Evolutionary conservation across 176 grass and related monocot genomes (phyloP).

Genomic region (Neostapfia colusana): DNA sequence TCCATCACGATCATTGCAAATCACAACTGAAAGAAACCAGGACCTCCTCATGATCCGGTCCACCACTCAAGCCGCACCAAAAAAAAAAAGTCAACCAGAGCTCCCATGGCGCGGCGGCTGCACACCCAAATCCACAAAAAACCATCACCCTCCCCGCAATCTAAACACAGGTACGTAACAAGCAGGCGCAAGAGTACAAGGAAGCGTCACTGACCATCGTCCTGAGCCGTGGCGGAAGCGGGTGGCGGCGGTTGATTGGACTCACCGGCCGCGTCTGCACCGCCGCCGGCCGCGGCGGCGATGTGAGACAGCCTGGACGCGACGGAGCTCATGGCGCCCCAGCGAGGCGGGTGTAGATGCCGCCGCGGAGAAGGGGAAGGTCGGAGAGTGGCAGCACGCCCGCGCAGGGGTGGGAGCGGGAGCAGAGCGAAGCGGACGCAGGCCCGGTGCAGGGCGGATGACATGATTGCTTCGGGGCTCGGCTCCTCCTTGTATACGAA

Average conservation of each 20-base stretch:
- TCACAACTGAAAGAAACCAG: slow-evolving; percentile 3
- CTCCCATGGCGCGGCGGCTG: slow-evolving; percentile 18
- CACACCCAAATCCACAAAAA: slow-evolving; percentile 28
- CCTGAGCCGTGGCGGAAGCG: slow-evolving; percentile 32
- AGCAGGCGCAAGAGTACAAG: slow-evolving; percentile 8
- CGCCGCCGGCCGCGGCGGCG: slow-evolving; percentile 40
- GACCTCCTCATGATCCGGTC: slow-evolving; percentile 8
- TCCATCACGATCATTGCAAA: neutral
- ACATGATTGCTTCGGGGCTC: slow-evolving; percentile 45
- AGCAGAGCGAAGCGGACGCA: slow-evolving; percentile 57
- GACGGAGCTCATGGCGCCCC: slow-evolving; percentile 45
- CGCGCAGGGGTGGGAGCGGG: slow-evolving; percentile 35
- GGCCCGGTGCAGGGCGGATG: slow-evolving; percentile 57
- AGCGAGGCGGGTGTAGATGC: slow-evolving; percentile 37
- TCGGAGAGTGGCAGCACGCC: slow-evolving; percentile 24
- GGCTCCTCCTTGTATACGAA: slow-evolving; percentile 35
- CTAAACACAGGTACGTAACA: neutral
- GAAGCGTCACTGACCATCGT: slow-evolving; percentile 57
- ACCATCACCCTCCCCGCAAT: neutral
- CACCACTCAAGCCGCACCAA: neutral
- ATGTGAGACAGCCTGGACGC: slow-evolving; percentile 60
- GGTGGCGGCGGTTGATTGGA: slow-evolving; percentile 36
- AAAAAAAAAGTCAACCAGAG: slow-evolving; percentile 10
- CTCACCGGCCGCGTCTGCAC: slow-evolving; percentile 39
- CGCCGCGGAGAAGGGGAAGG: slow-evolving; percentile 2